A percentile compares a stretch with the other conserved stretches of the same genome.
Evolutionary conservation across 2,329 filamentous ascomycete species (phyloP).

Genomic region (Aspergillus calidoustus): DNA sequence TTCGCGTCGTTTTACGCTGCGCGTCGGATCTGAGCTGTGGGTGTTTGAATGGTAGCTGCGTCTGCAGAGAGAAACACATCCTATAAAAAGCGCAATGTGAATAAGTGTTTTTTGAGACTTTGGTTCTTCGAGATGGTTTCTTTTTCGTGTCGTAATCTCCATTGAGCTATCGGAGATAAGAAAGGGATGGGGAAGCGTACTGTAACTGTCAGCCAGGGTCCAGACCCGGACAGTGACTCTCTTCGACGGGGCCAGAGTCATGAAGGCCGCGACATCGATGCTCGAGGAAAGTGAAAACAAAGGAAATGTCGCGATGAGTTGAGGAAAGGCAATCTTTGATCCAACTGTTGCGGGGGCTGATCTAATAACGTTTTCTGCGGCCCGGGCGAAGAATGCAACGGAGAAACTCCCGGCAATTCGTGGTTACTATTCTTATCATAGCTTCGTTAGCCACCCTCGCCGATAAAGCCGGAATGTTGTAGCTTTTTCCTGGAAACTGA

Average conservation of each 20-base stretch:
- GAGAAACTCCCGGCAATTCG: slow-evolving; percentile 26
- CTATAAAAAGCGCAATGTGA: slow-evolving; percentile 30
- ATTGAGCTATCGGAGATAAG: slow-evolving; percentile 26
- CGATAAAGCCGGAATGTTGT: neutral
- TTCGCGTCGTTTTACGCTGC: slow-evolving; percentile 46
- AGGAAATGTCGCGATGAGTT: slow-evolving; percentile 8
- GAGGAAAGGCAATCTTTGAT: slow-evolving; percentile 11
- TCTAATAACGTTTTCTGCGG: slow-evolving; percentile 24
- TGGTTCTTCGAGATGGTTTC: neutral
- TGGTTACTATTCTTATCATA: slow-evolving; percentile 12
- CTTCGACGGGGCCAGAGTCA: slow-evolving; percentile 45
- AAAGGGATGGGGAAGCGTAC: slow-evolving; percentile 33
- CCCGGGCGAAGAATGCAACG: slow-evolving; percentile 25
- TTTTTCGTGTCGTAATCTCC: slow-evolving; percentile 9
- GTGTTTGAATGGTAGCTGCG: slow-evolving; percentile 32
- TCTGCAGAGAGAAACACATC: slow-evolving; percentile 35
- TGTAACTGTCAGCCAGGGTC: slow-evolving; percentile 43
- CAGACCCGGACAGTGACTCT: slow-evolving; percentile 45
- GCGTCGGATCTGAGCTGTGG: slow-evolving; percentile 18
- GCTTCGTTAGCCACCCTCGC: neutral
- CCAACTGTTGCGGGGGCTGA: slow-evolving; percentile 23
- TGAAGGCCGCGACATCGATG: slow-evolving; percentile 37
- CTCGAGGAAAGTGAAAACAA: slow-evolving; percentile 19
- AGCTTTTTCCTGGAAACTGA: neutral
- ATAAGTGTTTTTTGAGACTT: neutral